Conservation (phyloP, 2,329 filamentous ascomycete species). For the Chaetomiaceae sp. region DNA sequence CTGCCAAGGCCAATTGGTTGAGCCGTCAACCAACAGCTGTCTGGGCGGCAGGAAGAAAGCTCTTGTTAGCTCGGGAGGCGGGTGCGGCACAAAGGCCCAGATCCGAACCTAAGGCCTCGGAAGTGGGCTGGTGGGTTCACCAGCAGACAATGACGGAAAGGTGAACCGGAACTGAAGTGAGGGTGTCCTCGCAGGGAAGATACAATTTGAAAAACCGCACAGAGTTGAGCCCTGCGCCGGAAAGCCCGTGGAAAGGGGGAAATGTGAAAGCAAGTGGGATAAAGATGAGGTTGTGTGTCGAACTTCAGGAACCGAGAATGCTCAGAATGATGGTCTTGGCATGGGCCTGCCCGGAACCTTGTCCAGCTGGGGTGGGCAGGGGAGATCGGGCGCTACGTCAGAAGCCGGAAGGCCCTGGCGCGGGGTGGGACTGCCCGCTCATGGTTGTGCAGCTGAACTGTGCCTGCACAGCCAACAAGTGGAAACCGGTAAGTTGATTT, state of each 20-base stretch:
- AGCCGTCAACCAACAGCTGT: not conserved
- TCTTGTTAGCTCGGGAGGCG: not conserved
- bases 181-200: not conserved
- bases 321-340: conserved; percentile 12
- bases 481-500: too few species aligned
- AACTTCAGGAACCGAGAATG: not conserved
- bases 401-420: conserved; percentile 3
- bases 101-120: too few species aligned
- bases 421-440: conserved; percentile 6
- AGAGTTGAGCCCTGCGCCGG: conserved; percentile 10
- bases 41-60: not conserved
- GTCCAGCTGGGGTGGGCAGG: conserved; percentile 17
- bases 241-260: conserved; percentile 1
- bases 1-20: not conserved
- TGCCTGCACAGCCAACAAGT: not conserved
- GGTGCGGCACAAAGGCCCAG: not conserved
- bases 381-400: conserved; percentile 25
- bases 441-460: conserved; percentile 6
- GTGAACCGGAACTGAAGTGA: too few species aligned
- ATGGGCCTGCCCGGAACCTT: not conserved
- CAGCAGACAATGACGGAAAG: too few species aligned
- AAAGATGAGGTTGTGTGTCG: not conserved
- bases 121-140: too few species aligned
- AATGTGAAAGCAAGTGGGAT: conserved; percentile 13
- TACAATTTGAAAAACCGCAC: conserved; percentile 6